These are phyloP conservation scores for Volvox carteri DNA, from an alignment of 163 green algal species.

Conservation along the genomic window DNA sequence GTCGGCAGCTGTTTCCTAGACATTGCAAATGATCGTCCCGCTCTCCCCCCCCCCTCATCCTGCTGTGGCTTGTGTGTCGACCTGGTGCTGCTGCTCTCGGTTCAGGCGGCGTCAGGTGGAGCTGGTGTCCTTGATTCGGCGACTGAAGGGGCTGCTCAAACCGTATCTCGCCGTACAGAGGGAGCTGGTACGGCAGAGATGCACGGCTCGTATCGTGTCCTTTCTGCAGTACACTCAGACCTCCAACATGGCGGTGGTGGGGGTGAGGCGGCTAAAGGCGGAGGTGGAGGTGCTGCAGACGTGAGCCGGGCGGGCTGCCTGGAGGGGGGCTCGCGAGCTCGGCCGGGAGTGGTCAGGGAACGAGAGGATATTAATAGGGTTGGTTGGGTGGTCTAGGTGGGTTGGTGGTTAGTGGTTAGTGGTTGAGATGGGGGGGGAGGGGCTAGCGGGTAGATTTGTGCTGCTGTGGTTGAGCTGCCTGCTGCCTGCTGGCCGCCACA, in stretches of 20 bases:
- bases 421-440: too few relatives aligned
- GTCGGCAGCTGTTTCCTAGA: too few relatives aligned
- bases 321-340: too few relatives aligned
- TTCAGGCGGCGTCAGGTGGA: constrained; percentile 45
- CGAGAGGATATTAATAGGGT: too few relatives aligned
- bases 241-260: constrained; percentile 56
- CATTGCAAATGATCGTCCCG: too few relatives aligned
- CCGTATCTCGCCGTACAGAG: constrained; percentile 37
- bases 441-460: too few relatives aligned
- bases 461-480: too few relatives aligned
- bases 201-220: constrained; percentile 9
- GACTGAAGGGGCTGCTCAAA: not conserved
- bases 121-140: constrained; percentile 43
- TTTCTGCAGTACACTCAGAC: constrained; percentile 45
- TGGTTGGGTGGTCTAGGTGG: too few relatives aligned
- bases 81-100: too few relatives aligned
- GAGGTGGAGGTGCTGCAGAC: constrained; percentile 41
- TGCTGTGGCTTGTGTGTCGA: not conserved
- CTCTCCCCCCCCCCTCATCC: not conserved
- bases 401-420: too few relatives aligned
- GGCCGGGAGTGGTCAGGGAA: too few relatives aligned
- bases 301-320: not conserved
- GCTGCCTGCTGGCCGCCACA: too few relatives aligned
- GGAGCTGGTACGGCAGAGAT: constrained; percentile 20
- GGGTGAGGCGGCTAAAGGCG: constrained; percentile 36